Evolutionary conservation across 768 basidiomycete genomes (phyloP).

Genomic region (Auricularia cornea): DNA sequence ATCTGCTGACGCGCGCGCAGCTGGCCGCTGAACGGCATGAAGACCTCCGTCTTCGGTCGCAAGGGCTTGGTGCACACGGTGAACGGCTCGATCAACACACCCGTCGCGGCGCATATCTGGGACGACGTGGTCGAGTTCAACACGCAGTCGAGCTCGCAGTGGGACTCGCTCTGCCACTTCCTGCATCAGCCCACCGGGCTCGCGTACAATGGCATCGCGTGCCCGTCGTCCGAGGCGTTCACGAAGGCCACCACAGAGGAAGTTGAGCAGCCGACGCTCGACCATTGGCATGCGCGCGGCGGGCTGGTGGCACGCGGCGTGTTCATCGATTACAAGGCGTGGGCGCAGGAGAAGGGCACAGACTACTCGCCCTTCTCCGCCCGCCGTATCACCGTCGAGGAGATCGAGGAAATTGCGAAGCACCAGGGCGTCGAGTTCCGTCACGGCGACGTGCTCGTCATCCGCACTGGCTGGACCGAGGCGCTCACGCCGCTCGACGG

Average conservation of each 20-base stretch:
- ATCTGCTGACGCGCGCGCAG: background rate
- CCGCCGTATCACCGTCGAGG: constrained; percentile 42
- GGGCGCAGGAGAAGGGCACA: constrained; percentile 31
- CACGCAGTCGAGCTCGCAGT: constrained; percentile 62
- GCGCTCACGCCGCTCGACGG: background rate
- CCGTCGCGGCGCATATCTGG: constrained; percentile 13
- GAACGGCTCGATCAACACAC: constrained; percentile 13
- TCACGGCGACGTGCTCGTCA: constrained; percentile 50
- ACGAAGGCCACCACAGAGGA: background rate
- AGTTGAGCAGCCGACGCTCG: background rate
- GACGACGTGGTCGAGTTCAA: constrained; percentile 23
- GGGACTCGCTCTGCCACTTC: constrained; percentile 59
- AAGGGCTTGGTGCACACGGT: background rate
- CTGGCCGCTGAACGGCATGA: background rate
- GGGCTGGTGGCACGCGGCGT: constrained; percentile 62
- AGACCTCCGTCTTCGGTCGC: constrained; percentile 20
- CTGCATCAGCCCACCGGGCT: constrained; percentile 27
- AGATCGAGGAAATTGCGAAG: constrained; percentile 51
- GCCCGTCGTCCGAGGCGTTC: background rate
- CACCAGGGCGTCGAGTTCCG: constrained; percentile 50
- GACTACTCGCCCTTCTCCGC: constrained; percentile 55
- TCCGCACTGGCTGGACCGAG: constrained; percentile 56
- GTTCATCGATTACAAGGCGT: constrained; percentile 52
- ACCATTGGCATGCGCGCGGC: background rate
- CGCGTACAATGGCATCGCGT: constrained; percentile 2